Base-by-base conservation (phyloP, 495 filamentous ascomycete species). In the Neurospora sublineolata region DNA sequence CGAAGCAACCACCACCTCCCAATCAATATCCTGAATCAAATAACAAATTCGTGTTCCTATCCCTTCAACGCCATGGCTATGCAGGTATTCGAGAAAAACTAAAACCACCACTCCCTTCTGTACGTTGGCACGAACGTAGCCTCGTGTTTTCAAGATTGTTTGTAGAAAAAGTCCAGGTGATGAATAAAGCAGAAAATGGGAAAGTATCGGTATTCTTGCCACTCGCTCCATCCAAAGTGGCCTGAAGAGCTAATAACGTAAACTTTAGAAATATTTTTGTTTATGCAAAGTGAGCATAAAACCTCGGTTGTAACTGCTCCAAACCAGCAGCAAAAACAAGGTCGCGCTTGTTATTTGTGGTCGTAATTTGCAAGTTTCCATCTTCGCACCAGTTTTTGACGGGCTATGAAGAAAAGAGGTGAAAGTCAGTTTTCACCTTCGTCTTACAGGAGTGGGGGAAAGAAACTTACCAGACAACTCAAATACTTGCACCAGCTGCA, bases 401-500 rank as follows among this genome's bases (percentile, higher is more conserved):
- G 46, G 90, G 89, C 90, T 93, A 72, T 14, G 52, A 3, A 41
- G 7, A 1, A 41, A 73, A 44, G 60, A 0, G 75, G 40, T 46
- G 73, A 84, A 77, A 83, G 80, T 70, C 37, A 41, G 64, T 41
- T n/a, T 4, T 4, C n/a, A 33, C 18, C 23, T 8, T 60, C 27
- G 2, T 30, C 14, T 16, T 64, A 20, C 42, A 23, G n/a, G 42
- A 46, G 44, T 11, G 11, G 67, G 18, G 10, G 3, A 6, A 16
- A 2, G 27, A 6, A 37, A 91, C 92, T 87, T 84, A 95, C 92
- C 81, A 99, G 81, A 75, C 95, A 99, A 80, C 91, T 95, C 75
- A 99, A 77, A 76, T 94, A 93, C 82, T 95, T 93, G 84, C 95
- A 99, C 95, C 95, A 97, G 3, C 79, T 82, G 79, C 95, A 99